Base-by-base conservation (phyloP, 768 basidiomycete genomes). In the Russula griseocarnosa region DNA sequence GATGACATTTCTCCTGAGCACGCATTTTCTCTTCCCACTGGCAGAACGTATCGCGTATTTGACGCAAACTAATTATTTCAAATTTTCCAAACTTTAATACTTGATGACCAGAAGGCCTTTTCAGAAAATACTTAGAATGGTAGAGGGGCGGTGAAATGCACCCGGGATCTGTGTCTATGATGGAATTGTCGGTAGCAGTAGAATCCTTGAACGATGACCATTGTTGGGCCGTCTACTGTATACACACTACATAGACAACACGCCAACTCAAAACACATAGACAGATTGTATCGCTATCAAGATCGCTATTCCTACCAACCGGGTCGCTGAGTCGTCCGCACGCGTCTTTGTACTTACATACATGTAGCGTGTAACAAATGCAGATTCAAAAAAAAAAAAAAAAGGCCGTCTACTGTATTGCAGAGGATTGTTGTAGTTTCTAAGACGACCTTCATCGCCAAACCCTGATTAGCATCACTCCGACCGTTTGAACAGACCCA, bases 381-480 rank as follows among this genome's bases (percentile, higher is more conserved):
- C n/a, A n/a, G n/a, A n/a, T n/a, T n/a, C n/a, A n/a, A n/a, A n/a
- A n/a, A n/a, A n/a, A n/a, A n/a, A n/a, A n/a, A n/a, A n/a, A n/a
- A n/a, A n/a, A n/a, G 56, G 52, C 49, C 34, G 52, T 28, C 52
- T 11, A 60, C 28, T n/a, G 52, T 30, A 16, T n/a, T n/a, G n/a
- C n/a, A n/a, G n/a, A n/a, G n/a, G n/a, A n/a, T n/a, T 49, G 20
- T 52, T 36, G 36, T 14, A 10, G 7, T 64, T 28, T 34, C 26
- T 46, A 16, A 64, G 51, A 46, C 42, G 32, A 13, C 34, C 13
- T 4, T 54, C 13, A 38, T 64, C 30, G 28, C 58, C 63, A n/a
- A 64, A 60, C 11, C 63, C 57, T 59, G 5, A 42, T 55, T 18
- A 49, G 53, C 32, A 34, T 10, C 32, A 34, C 32, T 34, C 40